A percentile compares a stretch with the other conserved stretches of the same genome.
Conservation (phyloP, 192 early-diverging fungal species). For the Kappamyces sp. region DNA sequence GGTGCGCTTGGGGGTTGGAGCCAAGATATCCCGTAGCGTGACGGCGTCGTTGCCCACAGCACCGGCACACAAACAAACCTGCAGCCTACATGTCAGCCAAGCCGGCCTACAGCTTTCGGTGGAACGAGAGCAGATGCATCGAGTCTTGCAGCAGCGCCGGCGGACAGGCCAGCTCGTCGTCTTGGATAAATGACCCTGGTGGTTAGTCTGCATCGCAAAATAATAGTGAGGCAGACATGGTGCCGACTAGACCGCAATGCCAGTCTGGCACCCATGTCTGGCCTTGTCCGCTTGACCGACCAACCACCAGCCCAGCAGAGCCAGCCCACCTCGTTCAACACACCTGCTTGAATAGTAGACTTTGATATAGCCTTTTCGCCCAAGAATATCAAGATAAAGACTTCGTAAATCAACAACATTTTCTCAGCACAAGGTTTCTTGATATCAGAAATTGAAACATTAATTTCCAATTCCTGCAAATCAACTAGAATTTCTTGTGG, state of each 20-base stretch:
- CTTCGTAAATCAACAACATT: slow-evolving; percentile 65
- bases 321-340: neutral
- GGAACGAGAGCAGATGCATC: slow-evolving; percentile 56
- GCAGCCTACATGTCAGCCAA: slow-evolving; percentile 21
- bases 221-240: no score
- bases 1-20: slow-evolving; percentile 65
- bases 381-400: slow-evolving; percentile 63
- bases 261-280: neutral
- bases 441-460: slow-evolving; percentile 65
- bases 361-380: slow-evolving; percentile 26
- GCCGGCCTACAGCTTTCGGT: slow-evolving; percentile 47
- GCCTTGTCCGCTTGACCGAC: slow-evolving; percentile 35
- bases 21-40: slow-evolving; percentile 68
- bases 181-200: slow-evolving; percentile 28
- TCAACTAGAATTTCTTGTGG: slow-evolving; percentile 66
- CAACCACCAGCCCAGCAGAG: slow-evolving; percentile 47
- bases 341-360: neutral
- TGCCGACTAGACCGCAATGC: no score
- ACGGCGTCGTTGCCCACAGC: slow-evolving; percentile 69
- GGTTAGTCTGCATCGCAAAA: neutral
- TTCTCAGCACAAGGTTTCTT: slow-evolving; percentile 62
- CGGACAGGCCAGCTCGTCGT: slow-evolving; percentile 27
- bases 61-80: neutral
- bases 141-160: slow-evolving; percentile 62
- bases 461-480: slow-evolving; percentile 70